Base-by-base conservation (phyloP, 345 rosid genomes). In the Turritis glabra region DNA sequence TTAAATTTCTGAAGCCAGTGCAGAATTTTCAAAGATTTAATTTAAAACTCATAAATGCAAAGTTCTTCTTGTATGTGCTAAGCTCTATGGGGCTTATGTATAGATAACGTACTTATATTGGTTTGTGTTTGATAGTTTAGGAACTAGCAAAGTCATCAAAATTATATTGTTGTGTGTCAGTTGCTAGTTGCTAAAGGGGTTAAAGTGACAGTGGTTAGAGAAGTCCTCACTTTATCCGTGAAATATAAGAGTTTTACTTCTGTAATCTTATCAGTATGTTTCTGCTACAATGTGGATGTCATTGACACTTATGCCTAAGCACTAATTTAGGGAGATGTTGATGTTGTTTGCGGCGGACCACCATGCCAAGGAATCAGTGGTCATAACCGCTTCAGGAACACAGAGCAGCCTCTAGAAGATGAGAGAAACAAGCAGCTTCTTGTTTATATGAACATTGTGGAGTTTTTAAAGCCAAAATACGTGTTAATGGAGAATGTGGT, bases 281-380 rank as follows among this genome's bases (percentile, higher is more conserved):
- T 37, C 17, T 50, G 32, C 15, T 74, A 22, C 41, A 47, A 43
- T 48, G 29, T 50, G 9, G 12, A 23, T 26, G 10, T 26, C 22
- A 46, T 9, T 69, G 47, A 68, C 58, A 63, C 6, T 19, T 68
- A 29, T 70, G 13, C 4, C 35, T 65, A 15, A 30, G 55, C 54
- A 29, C 50, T 54, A 19, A 66, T 25, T 27, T 32, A 90, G 97
- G 93, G 96, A 10, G 71, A 57, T 60, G 89, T 77, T 8, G 89
- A 88, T 82, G 92, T 89, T n/a, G 55, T 92, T 29, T 89, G 98
- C 54, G 97, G 97, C 3, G 97, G 98, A 2, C 97, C 98, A 0
- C 95, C 98, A 0, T 93, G 96, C 59, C 97, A 93, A 81, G 98
- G 98, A 0, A 76, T 93, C 15, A 93, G 93, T 32, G 97, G 98